These are phyloP conservation scores for Cyberlindnera amylophila DNA, from an alignment of 805 yeast species.

Conservation along the genomic window DNA sequence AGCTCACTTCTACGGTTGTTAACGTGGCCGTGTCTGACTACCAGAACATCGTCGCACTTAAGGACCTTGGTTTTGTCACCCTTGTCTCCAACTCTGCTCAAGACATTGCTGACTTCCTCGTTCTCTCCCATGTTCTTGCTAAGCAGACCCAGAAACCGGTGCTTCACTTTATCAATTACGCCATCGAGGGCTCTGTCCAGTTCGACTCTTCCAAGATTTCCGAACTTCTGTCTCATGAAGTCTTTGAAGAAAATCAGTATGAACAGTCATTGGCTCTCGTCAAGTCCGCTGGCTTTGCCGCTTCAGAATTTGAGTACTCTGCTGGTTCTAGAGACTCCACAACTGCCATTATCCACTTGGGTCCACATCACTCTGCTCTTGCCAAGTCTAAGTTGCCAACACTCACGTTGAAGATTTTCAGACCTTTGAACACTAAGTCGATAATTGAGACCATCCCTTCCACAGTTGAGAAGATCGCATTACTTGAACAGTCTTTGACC, in stretches of 20 bases:
- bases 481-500: slow-evolving; percentile 57
- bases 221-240: slow-evolving; percentile 17
- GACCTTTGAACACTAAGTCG: slow-evolving; percentile 41
- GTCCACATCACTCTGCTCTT: slow-evolving; percentile 7
- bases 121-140: slow-evolving; percentile 58
- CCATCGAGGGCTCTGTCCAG: slow-evolving; percentile 7
- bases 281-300: slow-evolving; percentile 23
- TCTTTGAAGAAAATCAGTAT: slow-evolving; percentile 26
- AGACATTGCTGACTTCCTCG: slow-evolving; percentile 52
- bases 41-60: slow-evolving; percentile 63
- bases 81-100: slow-evolving; percentile 60
- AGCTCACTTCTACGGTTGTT: slow-evolving; percentile 48
- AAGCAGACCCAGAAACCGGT: slow-evolving; percentile 49
- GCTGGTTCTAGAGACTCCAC: slow-evolving; percentile 40
- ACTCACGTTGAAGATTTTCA: slow-evolving; percentile 67
- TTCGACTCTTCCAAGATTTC: slow-evolving; percentile 16
- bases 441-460: slow-evolving; percentile 43
- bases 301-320: slow-evolving; percentile 35
- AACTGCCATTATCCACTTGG: slow-evolving; percentile 43
- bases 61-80: slow-evolving; percentile 62
- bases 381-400: slow-evolving; percentile 29
- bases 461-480: slow-evolving; percentile 49
- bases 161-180: slow-evolving; percentile 60
- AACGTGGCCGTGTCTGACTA: slow-evolving; percentile 67
- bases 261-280: slow-evolving; percentile 32